Base-by-base conservation (phyloP, 2,329 filamentous ascomycete species). In the Penicillium freii region DNA sequence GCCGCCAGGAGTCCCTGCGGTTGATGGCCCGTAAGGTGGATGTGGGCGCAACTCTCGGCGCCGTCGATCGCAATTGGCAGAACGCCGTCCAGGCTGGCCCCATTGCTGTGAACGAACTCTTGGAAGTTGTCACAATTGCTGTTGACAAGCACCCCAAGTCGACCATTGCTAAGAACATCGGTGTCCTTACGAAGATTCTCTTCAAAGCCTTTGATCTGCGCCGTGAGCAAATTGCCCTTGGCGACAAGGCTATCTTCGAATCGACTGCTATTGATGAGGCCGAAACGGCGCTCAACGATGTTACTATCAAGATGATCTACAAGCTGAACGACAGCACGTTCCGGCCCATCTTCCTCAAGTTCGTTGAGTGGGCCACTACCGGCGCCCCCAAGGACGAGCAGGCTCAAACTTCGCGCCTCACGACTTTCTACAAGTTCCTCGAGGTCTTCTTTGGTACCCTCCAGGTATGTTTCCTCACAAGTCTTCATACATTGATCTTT, bases 271-370 rank as follows among this genome's bases (percentile, higher is more conserved):
- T 81, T 33, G 77, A 83, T 1, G 73, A 79, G 42, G 79, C 91
- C 13, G 91, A 96, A 70, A 77, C 78, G 2, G 78, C 80, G 11
- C 69, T 90, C 63, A 88, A 91, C 70, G 84, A 88, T 10, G 85
- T 89, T 13, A 85, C 87, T 0, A 84, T 99, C 58, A 90, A 91
- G 74, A 94, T 97, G 87, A 89, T 96, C 53, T 91, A 96, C 80
- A 97, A 97, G 80, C 84, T 99, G 60, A 97, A 97, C 76, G 94
- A 99, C 71, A 87, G 89, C 0, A 86, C 89, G 0, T 99, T 99
- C 85, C 84, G 92, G 13, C 95, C 94, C 0, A 86, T 99, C 61
- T 99, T 97, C 78, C 83, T 87, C 17, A 85, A 88, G 62, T 79
- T 97, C n/a, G 81, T 95, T 45, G 91, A 96, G 56, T 97, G 92